A percentile compares a stretch with the other conserved stretches of the same genome.
phyloP scores from a whole-genome alignment of 441 rosid genomes.

The Corymbia calophylla region DNA sequence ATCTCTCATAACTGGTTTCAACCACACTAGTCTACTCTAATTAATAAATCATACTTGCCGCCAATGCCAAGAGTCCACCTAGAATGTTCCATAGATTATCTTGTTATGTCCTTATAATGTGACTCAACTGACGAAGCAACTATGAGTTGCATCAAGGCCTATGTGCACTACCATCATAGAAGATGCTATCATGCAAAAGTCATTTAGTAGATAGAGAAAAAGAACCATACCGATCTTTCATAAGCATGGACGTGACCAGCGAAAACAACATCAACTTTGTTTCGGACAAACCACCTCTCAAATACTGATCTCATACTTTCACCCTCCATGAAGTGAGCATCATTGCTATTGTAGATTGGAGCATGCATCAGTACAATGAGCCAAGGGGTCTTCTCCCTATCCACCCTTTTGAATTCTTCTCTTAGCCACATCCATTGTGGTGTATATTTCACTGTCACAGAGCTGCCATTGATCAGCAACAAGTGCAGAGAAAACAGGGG shows the following conservation, averaged over 20 bases:
- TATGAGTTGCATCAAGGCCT: neutral
- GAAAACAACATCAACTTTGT: constrained; percentile 34
- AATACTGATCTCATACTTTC: constrained; percentile 42
- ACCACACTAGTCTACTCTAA: neutral
- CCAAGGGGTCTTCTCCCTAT: constrained; percentile 50
- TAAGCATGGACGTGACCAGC: constrained; percentile 55
- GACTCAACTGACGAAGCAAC: neutral
- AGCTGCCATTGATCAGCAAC: neutral
- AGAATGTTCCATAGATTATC: neutral
- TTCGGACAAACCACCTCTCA: constrained; percentile 29
- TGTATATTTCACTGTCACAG: constrained; percentile 34
- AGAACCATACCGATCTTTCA: constrained; percentile 37
- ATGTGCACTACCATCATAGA: neutral
- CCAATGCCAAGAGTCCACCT: neutral
- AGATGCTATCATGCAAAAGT: neutral
- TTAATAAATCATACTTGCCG: neutral
- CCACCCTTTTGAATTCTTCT: constrained; percentile 30
- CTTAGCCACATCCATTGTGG: constrained; percentile 41
- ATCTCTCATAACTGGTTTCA: neutral
- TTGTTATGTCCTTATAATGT: neutral
- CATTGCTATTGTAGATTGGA: constrained; percentile 36
- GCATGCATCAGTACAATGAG: constrained; percentile 41
- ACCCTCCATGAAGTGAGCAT: constrained; percentile 41
- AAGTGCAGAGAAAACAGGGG: neutral
- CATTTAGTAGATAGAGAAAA: neutral